Evolutionary conservation across 2,329 filamentous ascomycete species (phyloP).

Genomic region (Fusarium sp.): DNA sequence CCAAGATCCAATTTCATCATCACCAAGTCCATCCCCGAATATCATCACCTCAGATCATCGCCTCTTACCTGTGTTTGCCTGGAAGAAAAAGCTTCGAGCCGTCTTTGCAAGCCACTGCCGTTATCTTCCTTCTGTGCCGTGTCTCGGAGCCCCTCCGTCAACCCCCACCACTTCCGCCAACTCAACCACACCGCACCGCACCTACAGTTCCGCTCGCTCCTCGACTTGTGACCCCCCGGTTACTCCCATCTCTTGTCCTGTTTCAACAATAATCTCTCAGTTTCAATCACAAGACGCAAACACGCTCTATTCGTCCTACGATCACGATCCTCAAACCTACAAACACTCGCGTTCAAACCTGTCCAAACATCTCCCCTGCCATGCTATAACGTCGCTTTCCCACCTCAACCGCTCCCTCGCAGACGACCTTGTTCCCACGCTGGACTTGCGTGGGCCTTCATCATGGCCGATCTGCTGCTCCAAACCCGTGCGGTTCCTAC

Average conservation of each 20-base stretch:
- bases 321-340: not conserved
- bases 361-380: not conserved
- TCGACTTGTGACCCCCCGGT: conserved; percentile 30
- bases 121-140: conserved; percentile 1
- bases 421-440: conserved; percentile 27
- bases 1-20: conserved; percentile 17
- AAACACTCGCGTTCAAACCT: not conserved
- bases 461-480: conserved; percentile 47
- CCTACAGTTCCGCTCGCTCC: conserved; percentile 14
- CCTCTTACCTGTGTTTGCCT: not conserved
- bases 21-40: not conserved
- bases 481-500: conserved; percentile 38
- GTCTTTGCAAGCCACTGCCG: not conserved
- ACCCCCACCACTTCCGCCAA: conserved; percentile 28
- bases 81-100: not conserved
- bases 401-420: not conserved
- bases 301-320: not conserved
- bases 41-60: not conserved
- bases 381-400: conserved; percentile 28
- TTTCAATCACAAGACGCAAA: not conserved
- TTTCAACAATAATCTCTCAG: conserved; percentile 11
- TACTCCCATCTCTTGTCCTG: conserved; percentile 10
- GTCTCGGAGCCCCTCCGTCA: conserved; percentile 23
- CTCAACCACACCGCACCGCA: conserved; percentile 22
- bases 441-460: conserved; percentile 7